phyloP scores from a whole-genome alignment of 352 stramenopile species.

The Pelagophyceae sp. region DNA sequence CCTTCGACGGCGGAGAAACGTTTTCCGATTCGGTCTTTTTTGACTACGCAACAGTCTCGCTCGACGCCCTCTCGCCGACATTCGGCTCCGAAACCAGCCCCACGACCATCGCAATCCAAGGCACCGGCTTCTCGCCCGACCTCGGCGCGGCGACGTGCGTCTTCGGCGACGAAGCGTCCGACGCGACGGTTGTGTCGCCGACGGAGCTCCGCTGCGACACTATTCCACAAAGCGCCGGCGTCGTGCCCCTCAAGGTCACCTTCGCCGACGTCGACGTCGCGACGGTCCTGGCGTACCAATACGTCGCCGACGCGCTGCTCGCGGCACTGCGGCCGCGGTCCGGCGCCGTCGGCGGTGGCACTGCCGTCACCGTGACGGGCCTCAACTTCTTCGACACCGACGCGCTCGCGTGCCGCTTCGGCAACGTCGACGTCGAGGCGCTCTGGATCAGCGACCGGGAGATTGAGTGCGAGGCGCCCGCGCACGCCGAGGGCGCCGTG shows the following conservation, averaged over 20 bases:
- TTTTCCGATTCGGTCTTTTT: conserved; percentile 26
- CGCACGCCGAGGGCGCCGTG: not conserved
- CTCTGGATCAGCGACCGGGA: conserved; percentile 30
- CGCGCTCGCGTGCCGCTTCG: conserved; percentile 45
- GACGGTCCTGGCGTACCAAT: conserved; percentile 31
- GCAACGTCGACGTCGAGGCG: conserved; percentile 24
- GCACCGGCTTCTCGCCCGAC: conserved; percentile 38
- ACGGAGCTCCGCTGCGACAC: conserved; percentile 38
- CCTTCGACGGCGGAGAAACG: conserved; percentile 33
- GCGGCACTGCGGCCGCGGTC: conserved; percentile 32
- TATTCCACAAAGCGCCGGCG: not conserved
- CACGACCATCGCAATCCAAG: conserved; percentile 36
- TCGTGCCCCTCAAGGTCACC: conserved; percentile 43
- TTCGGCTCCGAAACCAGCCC: conserved; percentile 34
- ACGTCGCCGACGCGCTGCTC: conserved; percentile 33
- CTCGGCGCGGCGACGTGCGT: conserved; percentile 41
- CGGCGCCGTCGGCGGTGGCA: conserved; percentile 39
- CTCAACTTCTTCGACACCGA: conserved; percentile 44
- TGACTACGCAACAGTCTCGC: conserved; percentile 25
- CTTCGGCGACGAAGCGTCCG: conserved; percentile 37
- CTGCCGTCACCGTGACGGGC: conserved; percentile 42
- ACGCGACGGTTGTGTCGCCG: conserved; percentile 36
- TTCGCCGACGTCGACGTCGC: conserved; percentile 49
- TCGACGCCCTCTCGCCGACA: conserved; percentile 35
- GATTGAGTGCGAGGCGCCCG: conserved; percentile 7